Conservation (phyloP, 2,329 filamentous ascomycete genomes). For the Fusarium kyushuense region DNA sequence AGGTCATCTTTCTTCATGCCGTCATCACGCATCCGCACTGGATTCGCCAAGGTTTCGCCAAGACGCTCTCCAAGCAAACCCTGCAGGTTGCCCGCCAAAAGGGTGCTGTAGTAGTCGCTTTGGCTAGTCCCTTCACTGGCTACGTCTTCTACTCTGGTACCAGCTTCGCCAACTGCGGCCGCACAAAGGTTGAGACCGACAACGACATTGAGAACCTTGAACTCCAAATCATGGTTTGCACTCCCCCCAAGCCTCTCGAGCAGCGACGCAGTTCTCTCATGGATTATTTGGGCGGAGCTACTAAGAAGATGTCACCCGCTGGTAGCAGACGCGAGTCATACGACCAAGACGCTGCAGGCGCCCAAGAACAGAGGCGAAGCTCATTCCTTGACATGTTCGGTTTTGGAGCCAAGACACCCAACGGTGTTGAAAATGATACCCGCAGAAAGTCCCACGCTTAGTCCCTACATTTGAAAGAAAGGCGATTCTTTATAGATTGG, state of each 20-base stretch:
- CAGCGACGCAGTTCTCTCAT: constrained; percentile 36
- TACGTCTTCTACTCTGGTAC: constrained; percentile 41
- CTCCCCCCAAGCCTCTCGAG: constrained; percentile 28
- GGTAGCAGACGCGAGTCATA: constrained; percentile 23
- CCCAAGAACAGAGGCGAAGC: constrained; percentile 23
- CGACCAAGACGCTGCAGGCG: constrained; percentile 14
- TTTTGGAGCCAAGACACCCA: constrained; percentile 24
- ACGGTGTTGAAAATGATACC: constrained; percentile 14
- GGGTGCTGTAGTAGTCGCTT: constrained; percentile 22
- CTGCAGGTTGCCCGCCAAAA: constrained; percentile 35
- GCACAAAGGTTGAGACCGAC: constrained; percentile 34
- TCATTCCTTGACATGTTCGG: constrained; percentile 37
- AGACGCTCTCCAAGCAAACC: constrained; percentile 35
- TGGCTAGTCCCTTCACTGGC: constrained; percentile 39
- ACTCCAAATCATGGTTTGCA: constrained; percentile 38
- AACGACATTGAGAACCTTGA: constrained; percentile 35
- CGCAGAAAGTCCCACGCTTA: constrained; percentile 35
- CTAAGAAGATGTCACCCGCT: constrained; percentile 24
- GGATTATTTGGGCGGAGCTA: constrained; percentile 20
- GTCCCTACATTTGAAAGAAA: not conserved
- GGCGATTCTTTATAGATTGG: constrained; percentile 3
- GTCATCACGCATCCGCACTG: constrained; percentile 42
- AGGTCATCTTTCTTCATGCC: constrained; percentile 41
- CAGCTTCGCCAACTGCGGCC: constrained; percentile 39
- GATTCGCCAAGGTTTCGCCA: constrained; percentile 39